A percentile compares a stretch with the other conserved stretches of the same genome.
phyloP scores from a whole-genome alignment of 2,329 filamentous ascomycete species.

The Fusarium sp. region DNA sequence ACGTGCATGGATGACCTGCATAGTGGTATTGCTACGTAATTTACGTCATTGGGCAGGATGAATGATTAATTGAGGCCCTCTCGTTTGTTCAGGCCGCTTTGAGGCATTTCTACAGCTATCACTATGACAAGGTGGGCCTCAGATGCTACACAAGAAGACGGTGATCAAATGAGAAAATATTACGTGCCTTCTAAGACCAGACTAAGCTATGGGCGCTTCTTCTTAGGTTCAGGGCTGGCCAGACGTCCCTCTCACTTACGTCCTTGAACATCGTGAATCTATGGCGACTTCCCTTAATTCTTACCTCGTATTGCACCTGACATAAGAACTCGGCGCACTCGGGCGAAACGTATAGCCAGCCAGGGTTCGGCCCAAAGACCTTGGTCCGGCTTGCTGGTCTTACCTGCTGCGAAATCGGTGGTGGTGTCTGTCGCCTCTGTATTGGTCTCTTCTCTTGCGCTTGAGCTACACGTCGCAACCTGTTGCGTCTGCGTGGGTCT shows the following conservation, averaged over 20 bases:
- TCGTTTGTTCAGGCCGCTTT: background rate
- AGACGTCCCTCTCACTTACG: no score
- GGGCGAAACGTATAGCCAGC: background rate
- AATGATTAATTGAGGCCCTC: background rate
- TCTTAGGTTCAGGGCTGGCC: no score
- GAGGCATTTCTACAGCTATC: background rate
- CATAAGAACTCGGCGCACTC: background rate
- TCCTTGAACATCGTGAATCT: background rate
- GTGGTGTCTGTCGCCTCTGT: background rate
- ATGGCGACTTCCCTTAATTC: background rate
- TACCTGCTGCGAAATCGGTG: background rate
- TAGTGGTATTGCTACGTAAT: background rate
- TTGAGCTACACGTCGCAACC: background rate
- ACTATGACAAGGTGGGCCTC: background rate
- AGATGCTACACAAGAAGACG: background rate
- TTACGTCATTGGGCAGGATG: background rate
- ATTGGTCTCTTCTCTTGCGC: rapidly evolving
- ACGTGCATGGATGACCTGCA: background rate
- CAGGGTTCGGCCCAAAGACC: background rate
- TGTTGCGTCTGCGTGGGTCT: background rate
- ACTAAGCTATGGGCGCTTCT: background rate
- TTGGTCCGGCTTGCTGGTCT: background rate
- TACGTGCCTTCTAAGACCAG: background rate
- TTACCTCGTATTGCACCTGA: background rate
- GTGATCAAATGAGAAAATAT: background rate